Base-by-base conservation (phyloP, 129 eudicot species). In the Heracleum sosnowskyi region DNA sequence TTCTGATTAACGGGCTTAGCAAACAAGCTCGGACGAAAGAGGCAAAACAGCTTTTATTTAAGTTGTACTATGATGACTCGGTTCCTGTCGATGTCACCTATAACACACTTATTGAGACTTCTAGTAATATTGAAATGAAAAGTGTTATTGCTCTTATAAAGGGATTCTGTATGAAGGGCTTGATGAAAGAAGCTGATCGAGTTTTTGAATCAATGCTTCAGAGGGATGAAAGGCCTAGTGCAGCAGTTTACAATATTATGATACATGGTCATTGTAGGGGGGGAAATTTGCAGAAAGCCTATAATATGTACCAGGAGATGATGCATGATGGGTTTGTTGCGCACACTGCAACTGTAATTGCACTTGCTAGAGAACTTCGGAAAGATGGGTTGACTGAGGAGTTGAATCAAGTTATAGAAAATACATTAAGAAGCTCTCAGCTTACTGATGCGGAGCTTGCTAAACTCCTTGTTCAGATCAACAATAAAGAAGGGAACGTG, bases 141-240 rank as follows among this genome's bases (percentile, higher is more conserved):
- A 88, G 85, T 82, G 89, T 72, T 57, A 78, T 82, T 22, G 97
- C 94, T 78, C 93, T 96, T 18, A 82, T 96, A 68, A 92, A 96
- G 79, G 97, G 97, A 75, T 92, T 96, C 79, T 96, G 99, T 85
- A 87, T 92, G 96, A 92, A 92, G 78, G 97, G 97, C 55, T 86
- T 96, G 87, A 85, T 92, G 97, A 90, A 82, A 36, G 97, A 96
- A 83, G 99, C 97, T 31, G 99, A 96, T 77, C 82, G 85, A 71
- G 96, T 90, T 79, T 96, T 92, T 81, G 86, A 89, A 45, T 82
- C 85, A 41, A 87, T 92, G 89, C 80, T 90, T 81, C 81, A 87
- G 79, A 79, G 73, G 73, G 78, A 80, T 53, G 81, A 83, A 76
- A 79, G 77, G 60, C 91, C 91, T 45, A 66, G 41, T 53, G 97